Conservation (phyloP, 2,329 filamentous ascomycete genomes). For the Blastomyces emzantsi region DNA sequence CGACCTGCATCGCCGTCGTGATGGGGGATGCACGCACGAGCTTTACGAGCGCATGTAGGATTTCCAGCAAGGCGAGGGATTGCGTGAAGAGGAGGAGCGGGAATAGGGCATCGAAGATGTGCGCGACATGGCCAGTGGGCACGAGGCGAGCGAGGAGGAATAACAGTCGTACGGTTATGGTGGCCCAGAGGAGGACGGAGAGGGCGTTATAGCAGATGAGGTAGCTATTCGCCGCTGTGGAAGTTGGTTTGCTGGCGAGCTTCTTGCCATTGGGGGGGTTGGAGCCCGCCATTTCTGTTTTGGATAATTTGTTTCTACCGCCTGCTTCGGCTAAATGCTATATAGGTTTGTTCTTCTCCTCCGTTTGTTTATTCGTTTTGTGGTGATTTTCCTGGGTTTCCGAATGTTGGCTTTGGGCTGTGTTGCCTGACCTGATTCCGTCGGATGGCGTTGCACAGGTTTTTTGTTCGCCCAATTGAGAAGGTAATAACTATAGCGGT, state of each 20-base stretch:
- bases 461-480: not conserved
- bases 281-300: not conserved
- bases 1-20: constrained; percentile 86
- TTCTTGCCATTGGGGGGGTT: not conserved
- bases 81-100: constrained; percentile 56
- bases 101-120: constrained; percentile 41
- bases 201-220: constrained; percentile 77
- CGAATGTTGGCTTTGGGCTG: not conserved
- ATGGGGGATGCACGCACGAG: constrained; percentile 75
- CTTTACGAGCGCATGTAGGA: constrained; percentile 69
- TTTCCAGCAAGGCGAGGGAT: constrained; percentile 71
- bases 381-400: not conserved
- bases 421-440: not conserved
- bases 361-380: not conserved
- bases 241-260: not conserved
- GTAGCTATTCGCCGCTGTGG: constrained; percentile 41
- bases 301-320: not conserved
- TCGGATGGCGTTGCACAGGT: not conserved
- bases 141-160: constrained; percentile 47
- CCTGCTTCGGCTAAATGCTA: not conserved
- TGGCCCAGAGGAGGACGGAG: constrained; percentile 68
- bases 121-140: constrained; percentile 36
- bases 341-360: not conserved
- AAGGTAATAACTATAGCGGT: not conserved
- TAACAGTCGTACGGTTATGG: constrained; percentile 61